Evolutionary conservation across 805 yeast species (phyloP).

Genomic region (Metschnikowia santaceciliae): DNA sequence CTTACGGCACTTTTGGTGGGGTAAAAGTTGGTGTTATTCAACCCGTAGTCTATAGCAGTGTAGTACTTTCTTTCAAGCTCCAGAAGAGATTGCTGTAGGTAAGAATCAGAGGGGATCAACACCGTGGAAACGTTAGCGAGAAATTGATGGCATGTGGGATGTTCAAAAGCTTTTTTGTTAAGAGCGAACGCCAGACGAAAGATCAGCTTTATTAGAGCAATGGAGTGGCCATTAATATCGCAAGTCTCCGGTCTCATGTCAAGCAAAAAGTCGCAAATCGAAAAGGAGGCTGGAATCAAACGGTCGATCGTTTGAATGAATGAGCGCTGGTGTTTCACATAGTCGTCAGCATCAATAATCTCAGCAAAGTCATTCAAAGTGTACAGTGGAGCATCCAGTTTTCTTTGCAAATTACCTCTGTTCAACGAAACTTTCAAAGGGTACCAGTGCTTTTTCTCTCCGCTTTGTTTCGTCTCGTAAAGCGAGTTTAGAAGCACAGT

Average conservation of each 20-base stretch:
- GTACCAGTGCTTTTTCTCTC: constrained; percentile 2
- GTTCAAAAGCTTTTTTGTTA: neutral
- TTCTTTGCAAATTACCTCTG: constrained; percentile 17
- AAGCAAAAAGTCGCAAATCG: constrained; percentile 35
- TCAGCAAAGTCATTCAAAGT: constrained; percentile 41
- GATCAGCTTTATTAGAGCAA: constrained; percentile 25
- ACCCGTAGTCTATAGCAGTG: constrained; percentile 21
- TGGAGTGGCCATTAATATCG: constrained; percentile 18
- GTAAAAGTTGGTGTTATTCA: constrained; percentile 14
- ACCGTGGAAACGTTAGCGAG: constrained; percentile 25
- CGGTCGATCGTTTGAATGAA: constrained; percentile 61
- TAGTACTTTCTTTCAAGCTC: constrained; percentile 27
- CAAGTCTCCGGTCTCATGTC: neutral
- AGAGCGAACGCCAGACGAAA: constrained; percentile 25
- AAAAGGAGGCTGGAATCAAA: constrained; percentile 34
- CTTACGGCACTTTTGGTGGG: constrained; percentile 29
- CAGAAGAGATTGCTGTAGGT: constrained; percentile 24
- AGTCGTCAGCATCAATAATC: constrained; percentile 55
- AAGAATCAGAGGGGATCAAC: constrained; percentile 33
- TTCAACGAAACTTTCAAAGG: constrained; percentile 17
- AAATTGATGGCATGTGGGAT: constrained; percentile 25
- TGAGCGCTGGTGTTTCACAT: constrained; percentile 60
- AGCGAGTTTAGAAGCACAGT: constrained; percentile 31
- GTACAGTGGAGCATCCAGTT: constrained; percentile 24
- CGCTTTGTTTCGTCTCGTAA: constrained; percentile 13